Percentiles rank a stretch among this genome's conserved stretches.
Conservation (phyloP, 2,329 filamentous ascomycete genomes). For the Penicillium sumatraense region DNA sequence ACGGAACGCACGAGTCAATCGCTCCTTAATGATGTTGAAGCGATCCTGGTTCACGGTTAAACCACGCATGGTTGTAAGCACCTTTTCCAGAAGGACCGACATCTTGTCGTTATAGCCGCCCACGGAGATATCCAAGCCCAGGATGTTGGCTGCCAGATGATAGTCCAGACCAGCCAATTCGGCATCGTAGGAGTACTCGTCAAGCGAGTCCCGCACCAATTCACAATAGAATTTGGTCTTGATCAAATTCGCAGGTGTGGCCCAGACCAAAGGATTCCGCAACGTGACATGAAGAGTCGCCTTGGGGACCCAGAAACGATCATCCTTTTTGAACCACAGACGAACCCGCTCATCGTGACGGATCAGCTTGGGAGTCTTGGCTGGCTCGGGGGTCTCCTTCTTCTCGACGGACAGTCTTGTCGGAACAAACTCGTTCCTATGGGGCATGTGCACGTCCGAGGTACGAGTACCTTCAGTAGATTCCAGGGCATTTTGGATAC, state of each 20-base stretch:
- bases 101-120: constrained; percentile 97
- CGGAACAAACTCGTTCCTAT: constrained; percentile 94
- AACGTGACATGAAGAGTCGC: constrained; percentile 83
- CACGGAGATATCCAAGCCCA: constrained; percentile 77
- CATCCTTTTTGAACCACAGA: constrained; percentile 98
- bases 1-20: constrained; percentile 73
- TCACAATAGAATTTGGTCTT: constrained; percentile 82
- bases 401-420: constrained; percentile 92
- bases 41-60: constrained; percentile 83
- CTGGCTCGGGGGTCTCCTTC: constrained; percentile 79
- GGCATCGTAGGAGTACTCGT: constrained; percentile 94
- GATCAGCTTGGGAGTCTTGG: constrained; percentile 76
- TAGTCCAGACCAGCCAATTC: constrained; percentile 90
- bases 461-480: constrained; percentile 64
- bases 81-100: constrained; percentile 84
- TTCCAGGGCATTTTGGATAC: constrained; percentile 68
- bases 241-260: constrained; percentile 77
- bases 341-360: constrained; percentile 80
- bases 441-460: constrained; percentile 78
- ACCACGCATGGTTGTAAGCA: constrained; percentile 81
- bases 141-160: constrained; percentile 71
- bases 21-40: constrained; percentile 90
- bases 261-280: constrained; percentile 76
- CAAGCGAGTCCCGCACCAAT: constrained; percentile 83
- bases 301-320: constrained; percentile 97